Base-by-base conservation (phyloP, 768 basidiomycete genomes). In the Tremella fuciformis region DNA sequence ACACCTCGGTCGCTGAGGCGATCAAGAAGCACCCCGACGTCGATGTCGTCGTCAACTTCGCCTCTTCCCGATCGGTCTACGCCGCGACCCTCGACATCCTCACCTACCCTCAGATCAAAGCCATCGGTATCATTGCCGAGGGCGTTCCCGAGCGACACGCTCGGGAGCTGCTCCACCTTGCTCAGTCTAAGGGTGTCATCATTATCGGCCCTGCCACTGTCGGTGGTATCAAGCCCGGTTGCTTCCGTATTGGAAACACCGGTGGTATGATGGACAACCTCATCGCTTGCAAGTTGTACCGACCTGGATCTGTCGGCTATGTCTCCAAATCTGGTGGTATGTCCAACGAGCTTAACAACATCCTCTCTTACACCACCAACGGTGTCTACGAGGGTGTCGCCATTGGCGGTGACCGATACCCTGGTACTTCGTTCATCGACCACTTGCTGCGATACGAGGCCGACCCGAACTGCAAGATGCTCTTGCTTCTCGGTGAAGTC, bases 251-350 rank as follows among this genome's bases (percentile, higher is more conserved):
- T 71, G 94, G 94, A 73, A 99, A 99, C 84, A 92, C 90, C 59
- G 94, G 94, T 82, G 94, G 90, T 74, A 98, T 98, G 94, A 96
- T 97, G 93, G 94, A 99, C 83, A 99, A 98, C 83, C 93, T 98
- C 81, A 96, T 97, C 75, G 82, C 93, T 7, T 94, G 91, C 63
- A 99, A 97, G 83, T 88, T 99, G 63, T 99, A 97, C 84, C 91
- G 93, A 72, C 82, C 92, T 24, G 94, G 94, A 57, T 91, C 92
- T 13, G 89, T 99, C 70, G 94, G 93, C 73, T 99, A 98, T 79
- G 94, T 99, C 76, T 96, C 91, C 79, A 99, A 99, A 82, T 97
- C 93, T 8, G 94, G 94, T 68, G 94, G 94, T 79, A 99, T 99
- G 94, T 98, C 94, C 72, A 98, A 98, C 82, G 94, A 99, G 80